Evolutionary conservation across 208 protist genomes (phyloP).

Genomic region (Wallacemonas collosoma): DNA sequence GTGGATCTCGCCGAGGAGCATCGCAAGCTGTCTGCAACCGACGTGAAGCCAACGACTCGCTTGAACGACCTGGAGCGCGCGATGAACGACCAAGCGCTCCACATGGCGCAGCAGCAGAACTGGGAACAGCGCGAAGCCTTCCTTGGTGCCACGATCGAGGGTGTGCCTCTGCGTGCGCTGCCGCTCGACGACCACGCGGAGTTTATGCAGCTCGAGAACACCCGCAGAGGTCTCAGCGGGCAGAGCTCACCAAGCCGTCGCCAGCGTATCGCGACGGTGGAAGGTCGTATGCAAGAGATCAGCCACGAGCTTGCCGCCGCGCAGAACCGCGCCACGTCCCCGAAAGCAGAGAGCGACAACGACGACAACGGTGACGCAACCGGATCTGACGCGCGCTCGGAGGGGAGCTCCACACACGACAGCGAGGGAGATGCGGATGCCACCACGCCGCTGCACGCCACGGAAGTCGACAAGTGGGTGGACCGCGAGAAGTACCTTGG

Average conservation of each 20-base stretch:
- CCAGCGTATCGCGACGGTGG: slow-evolving; percentile 27
- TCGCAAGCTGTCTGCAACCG: slow-evolving; percentile 13
- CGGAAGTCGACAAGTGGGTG: slow-evolving; percentile 22
- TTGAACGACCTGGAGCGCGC: slow-evolving; percentile 27
- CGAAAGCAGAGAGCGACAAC: slow-evolving; percentile 19
- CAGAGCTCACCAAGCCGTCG: slow-evolving; percentile 18
- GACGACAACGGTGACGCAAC: neutral
- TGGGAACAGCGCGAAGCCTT: slow-evolving; percentile 23
- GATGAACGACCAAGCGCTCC: slow-evolving; percentile 25
- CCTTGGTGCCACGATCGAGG: slow-evolving; percentile 32
- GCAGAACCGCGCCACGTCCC: slow-evolving; percentile 13
- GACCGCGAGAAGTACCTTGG: slow-evolving; percentile 30
- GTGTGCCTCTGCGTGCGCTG: slow-evolving; percentile 29
- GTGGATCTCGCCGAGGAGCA: slow-evolving; percentile 19
- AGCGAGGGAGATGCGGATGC: slow-evolving; percentile 21
- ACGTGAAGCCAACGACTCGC: slow-evolving; percentile 16
- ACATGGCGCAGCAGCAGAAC: slow-evolving; percentile 22
- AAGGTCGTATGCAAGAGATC: slow-evolving; percentile 31
- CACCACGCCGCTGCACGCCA: slow-evolving; percentile 16
- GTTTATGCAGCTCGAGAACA: slow-evolving; percentile 28
- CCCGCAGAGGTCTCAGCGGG: neutral
- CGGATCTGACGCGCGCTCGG: no score
- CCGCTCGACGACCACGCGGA: slow-evolving; percentile 36
- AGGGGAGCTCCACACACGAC: neutral
- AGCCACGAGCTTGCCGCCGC: slow-evolving; percentile 24